Percentiles rank a stretch among this genome's conserved stretches.
These are phyloP conservation scores for Sequoia sempervirens DNA, from an alignment of 75 land plant species.

Conservation along the genomic window DNA sequence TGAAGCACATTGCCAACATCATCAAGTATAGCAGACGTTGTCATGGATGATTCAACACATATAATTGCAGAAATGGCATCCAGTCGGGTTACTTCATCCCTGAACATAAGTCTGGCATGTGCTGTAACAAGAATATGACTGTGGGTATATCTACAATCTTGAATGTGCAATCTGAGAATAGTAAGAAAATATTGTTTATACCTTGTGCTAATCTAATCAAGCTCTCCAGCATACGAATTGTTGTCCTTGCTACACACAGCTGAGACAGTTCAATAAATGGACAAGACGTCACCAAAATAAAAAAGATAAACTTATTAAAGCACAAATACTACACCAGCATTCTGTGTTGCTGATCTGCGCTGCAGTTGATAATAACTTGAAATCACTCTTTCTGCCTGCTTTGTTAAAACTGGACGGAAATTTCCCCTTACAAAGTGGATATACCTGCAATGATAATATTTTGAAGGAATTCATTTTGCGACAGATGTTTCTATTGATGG, in stretches of 20 bases:
- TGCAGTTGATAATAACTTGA: constrained; percentile 90
- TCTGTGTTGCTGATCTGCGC: constrained; percentile 74
- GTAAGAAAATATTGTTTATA: constrained; percentile 15
- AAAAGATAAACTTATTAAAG: neutral
- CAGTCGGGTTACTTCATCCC: constrained; percentile 73
- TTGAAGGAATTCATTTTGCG: neutral
- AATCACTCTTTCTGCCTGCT: constrained; percentile 77
- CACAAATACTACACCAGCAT: constrained; percentile 60
- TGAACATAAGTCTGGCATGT: constrained; percentile 97
- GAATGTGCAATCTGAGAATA: neutral
- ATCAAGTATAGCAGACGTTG: constrained; percentile 90
- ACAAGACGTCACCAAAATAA: neutral
- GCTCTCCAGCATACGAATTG: constrained; percentile 95
- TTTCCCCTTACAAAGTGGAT: constrained; percentile 73
- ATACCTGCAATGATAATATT: constrained; percentile 43
- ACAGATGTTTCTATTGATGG: neutral
- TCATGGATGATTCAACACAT: constrained; percentile 97
- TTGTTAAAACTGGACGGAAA: constrained; percentile 72
- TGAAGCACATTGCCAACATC: constrained; percentile 86
- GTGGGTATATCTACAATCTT: neutral
- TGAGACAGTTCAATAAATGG: neutral
- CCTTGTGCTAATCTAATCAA: constrained; percentile 96
- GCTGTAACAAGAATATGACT: constrained; percentile 38
- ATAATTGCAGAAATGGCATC: constrained; percentile 93
- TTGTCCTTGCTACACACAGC: constrained; percentile 73